Base-by-base conservation (phyloP, 108 stramenopile genomes). In the Mayamaea pseudoterrestris region DNA sequence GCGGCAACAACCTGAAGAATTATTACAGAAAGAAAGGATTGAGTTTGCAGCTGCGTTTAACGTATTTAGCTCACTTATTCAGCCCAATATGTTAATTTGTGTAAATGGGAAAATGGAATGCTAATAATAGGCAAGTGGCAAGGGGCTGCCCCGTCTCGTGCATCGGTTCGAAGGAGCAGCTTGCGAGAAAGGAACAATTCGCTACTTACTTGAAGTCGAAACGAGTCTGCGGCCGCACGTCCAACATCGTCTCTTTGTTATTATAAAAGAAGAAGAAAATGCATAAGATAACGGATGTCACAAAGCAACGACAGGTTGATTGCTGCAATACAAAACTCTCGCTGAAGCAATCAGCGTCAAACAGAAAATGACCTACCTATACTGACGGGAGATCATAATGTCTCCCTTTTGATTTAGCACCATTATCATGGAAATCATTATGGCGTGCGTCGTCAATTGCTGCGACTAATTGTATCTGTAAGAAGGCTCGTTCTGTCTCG, bases 381-480 rank as follows among this genome's bases (percentile, higher is more conserved):
- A 92, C 53, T 92, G 90, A 13, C 90, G 90, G 64, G 80, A 82
- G 57, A 92, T 92, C 78, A 92, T 82, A 44, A 92, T 77, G 53
- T 92, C 90, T 61, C 90, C 90, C 70, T 87, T 92, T 57, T 83
- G 79, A 57, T 92, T 92, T 29, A 92, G 65, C 44, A 92, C 65
- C 79, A 86, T 81, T 37, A 92, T 83, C 85, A 87, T 87, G 5
- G 85, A 87, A 53, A 92, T 92, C 90, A 92, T 92, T 52, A 42
- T 80, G 30, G 42, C 35, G n/a, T n/a, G n/a, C n/a, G n/a, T n/a
- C n/a, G n/a, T n/a, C n/a, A n/a, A n/a, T n/a, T n/a, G n/a, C n/a
- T n/a, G n/a, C n/a, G n/a, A n/a, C n/a, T n/a, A n/a, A n/a, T n/a
- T n/a, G n/a, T n/a, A n/a, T n/a, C n/a, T n/a, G n/a, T n/a, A n/a